Conservation (phyloP, 2,329 filamentous ascomycete species). For the Microdochium bolleyi region DNA sequence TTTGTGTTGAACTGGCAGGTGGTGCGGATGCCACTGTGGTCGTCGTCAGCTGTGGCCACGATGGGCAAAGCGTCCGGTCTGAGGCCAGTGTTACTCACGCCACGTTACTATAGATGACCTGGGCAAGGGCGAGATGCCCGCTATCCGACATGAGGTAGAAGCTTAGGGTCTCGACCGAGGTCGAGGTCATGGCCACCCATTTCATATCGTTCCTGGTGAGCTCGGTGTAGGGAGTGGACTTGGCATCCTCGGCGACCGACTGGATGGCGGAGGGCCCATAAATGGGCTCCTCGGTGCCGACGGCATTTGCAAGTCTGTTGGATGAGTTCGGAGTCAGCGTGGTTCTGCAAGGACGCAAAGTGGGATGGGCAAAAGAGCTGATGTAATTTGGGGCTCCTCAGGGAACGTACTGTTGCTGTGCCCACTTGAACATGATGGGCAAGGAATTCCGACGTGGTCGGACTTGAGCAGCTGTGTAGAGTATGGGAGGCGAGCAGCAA, state of each 20-base stretch:
- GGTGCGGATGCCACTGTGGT: conserved; percentile 70
- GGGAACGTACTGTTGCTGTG: conserved; percentile 67
- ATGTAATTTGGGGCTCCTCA: conserved; percentile 8
- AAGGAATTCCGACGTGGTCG: not conserved
- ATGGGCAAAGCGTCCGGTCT: not conserved
- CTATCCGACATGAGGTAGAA: conserved; percentile 83
- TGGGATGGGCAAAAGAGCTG: conserved; percentile 10
- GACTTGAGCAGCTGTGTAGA: not conserved
- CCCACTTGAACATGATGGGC: conserved; percentile 80
- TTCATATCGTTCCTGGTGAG: conserved; percentile 68
- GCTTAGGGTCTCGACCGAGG: conserved; percentile 87
- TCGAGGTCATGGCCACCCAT: conserved; percentile 76
- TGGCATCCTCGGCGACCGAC: conserved; percentile 74
- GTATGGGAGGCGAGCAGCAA: not conserved
- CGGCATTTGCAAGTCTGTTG: conserved; percentile 64
- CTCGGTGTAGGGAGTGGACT: conserved; percentile 73
- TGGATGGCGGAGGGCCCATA: conserved; percentile 86
- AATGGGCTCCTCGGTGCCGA: conserved; percentile 92
- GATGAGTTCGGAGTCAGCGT: conserved; percentile 8
- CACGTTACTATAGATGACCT: conserved; percentile 97
- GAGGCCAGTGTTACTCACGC: conserved; percentile 49
- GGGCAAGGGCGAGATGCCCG: conserved; percentile 69
- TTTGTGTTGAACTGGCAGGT: conserved; percentile 94
- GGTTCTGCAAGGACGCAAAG: conserved; percentile 12
- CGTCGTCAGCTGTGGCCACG: not conserved